Evolutionary conservation across 2,329 filamentous ascomycete genomes (phyloP), one percentile per base, ranked within the genome.

Genomic region (Magnaporthiopsis rhizophila): DNA sequence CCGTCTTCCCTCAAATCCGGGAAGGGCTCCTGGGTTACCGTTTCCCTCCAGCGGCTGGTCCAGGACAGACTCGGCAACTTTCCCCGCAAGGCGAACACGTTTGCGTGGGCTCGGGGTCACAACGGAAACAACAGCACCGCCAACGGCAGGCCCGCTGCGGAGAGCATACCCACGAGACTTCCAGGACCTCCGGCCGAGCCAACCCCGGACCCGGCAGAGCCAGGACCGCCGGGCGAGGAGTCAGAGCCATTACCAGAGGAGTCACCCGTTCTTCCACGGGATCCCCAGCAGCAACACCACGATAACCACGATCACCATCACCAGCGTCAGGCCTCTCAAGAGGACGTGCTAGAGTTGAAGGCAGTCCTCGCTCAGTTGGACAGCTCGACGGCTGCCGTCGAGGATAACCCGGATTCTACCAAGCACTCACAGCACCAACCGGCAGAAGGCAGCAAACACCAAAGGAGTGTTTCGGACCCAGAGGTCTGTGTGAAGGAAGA

Each of bases 1-100:
- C 45, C 21, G 45, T 53, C 45, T 21, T 53, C 45, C 5, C 21
- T 24, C 12, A 58, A 62, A 13, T 50, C 3, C 18, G 57, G 50
- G 9, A 56, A 62, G 50, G 61, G 61, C 32, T 38, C 45, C 21
- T 60, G 50, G 61, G 61, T 62, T 11, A 26, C 50, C 45, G 61
- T 57, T 12, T 56, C 56, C 26, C 56, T 62, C 21, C 28, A 34
- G 1, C 50, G 61, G 4, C 61, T 56, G 45, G 30, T 57, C 12
- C 61, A 62, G 36, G 26, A 62, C 50, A 62, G 56, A 30, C 61
- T 62, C 28, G 61, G 61, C 28, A 58, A 58, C 18, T 57, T 56
- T 18, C 57, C 53, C 5, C 56, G 62, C 21, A 57, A 59, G 62
- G 56, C 62, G 12, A 57, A 63, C 62, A 60, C 58, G 9, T 60